Evolutionary conservation across 1,139 yeast species (phyloP).

Genomic region (Geotrichum fermentans): DNA sequence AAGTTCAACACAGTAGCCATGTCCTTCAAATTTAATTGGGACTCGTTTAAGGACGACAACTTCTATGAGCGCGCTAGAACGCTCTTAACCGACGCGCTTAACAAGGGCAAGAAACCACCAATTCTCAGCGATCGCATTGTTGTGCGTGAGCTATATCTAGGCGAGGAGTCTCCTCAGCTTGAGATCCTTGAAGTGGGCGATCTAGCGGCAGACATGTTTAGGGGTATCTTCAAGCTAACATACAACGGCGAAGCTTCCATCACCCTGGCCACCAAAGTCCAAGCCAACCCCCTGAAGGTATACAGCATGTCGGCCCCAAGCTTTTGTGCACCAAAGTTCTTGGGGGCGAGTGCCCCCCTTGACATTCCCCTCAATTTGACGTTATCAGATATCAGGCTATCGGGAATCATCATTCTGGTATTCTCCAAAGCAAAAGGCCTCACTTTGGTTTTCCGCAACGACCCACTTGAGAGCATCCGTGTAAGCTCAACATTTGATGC

Average conservation of each 20-base stretch:
- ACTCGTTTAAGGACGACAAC: slow-evolving; percentile 64
- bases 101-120: slow-evolving; percentile 67
- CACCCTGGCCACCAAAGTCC: slow-evolving; percentile 75
- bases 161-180: slow-evolving; percentile 69
- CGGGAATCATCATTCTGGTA: slow-evolving; percentile 80
- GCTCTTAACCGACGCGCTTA: slow-evolving; percentile 69
- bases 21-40: slow-evolving; percentile 82
- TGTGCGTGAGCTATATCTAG: slow-evolving; percentile 72
- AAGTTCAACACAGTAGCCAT: slow-evolving; percentile 34
- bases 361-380: slow-evolving; percentile 75
- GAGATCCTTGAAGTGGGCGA: slow-evolving; percentile 87
- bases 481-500: slow-evolving; percentile 83
- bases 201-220: slow-evolving; percentile 68
- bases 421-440: slow-evolving; percentile 78
- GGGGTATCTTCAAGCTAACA: slow-evolving; percentile 79
- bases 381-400: slow-evolving; percentile 63
- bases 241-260: slow-evolving; percentile 78
- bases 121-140: slow-evolving; percentile 69
- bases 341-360: slow-evolving; percentile 62
- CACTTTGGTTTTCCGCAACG: slow-evolving; percentile 81
- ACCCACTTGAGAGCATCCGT: slow-evolving; percentile 75
- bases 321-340: slow-evolving; percentile 64
- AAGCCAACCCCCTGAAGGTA: slow-evolving; percentile 77
- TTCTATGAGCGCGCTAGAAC: slow-evolving; percentile 64
- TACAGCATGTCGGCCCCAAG: slow-evolving; percentile 46